Evolutionary conservation across 108 stramenopile genomes (phyloP).

Genomic region (Mediolabrus comicus): DNA sequence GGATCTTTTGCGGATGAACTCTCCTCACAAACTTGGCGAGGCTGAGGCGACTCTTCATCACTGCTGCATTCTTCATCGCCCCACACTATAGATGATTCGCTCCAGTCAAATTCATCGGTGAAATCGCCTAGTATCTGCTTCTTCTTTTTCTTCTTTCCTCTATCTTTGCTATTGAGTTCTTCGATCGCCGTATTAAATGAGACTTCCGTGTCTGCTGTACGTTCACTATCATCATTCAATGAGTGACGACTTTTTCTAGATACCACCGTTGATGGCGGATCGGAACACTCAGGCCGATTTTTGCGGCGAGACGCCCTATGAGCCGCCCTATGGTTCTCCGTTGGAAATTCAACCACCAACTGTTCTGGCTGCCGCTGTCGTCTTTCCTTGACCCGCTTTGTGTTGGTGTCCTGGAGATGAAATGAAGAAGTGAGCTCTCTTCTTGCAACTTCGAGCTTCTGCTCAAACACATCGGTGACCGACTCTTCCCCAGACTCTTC

Average conservation of each 20-base stretch:
- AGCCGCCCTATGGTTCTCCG: not conserved
- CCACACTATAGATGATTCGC: not conserved
- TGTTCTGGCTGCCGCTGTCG: not conserved
- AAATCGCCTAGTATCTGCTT: not conserved
- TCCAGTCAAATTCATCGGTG: not conserved
- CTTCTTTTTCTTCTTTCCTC: not conserved
- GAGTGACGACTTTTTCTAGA: not conserved
- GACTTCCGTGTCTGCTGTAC: not conserved
- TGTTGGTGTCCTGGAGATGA: too few relatives aligned
- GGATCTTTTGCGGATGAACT: not conserved
- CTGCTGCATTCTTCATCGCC: not conserved
- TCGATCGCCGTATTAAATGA: not conserved
- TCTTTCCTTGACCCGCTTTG: not conserved
- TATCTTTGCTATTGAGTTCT: not conserved
- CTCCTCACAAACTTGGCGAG: not conserved
- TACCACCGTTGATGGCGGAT: not conserved
- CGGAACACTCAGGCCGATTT: not conserved
- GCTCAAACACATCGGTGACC: not conserved
- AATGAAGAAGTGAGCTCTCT: too few relatives aligned
- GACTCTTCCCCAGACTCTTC: not conserved
- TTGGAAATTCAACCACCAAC: not conserved
- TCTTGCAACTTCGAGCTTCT: not conserved
- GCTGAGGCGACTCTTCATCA: not conserved
- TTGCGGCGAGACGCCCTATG: too few relatives aligned
- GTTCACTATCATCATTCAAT: not conserved